phyloP scores from a whole-genome alignment of 2,329 filamentous ascomycete species.

The Juglanconis juglandina region DNA sequence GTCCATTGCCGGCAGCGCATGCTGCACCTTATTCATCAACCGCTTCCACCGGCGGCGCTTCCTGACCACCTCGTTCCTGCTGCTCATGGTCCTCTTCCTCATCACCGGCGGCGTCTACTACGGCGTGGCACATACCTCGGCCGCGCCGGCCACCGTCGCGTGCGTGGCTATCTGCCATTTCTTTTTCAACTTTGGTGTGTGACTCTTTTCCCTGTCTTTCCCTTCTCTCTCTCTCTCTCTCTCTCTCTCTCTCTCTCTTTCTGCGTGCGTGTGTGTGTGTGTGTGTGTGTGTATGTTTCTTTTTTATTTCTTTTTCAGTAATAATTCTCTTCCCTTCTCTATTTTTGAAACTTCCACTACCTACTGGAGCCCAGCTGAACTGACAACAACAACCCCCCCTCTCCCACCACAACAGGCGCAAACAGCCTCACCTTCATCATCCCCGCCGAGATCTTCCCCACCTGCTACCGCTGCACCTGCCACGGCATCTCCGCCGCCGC shows the following conservation, averaged over 20 bases:
- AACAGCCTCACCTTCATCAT: constrained; percentile 64
- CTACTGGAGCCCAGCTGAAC: too few relatives aligned
- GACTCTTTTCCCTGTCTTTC: too few relatives aligned
- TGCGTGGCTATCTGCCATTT: constrained; percentile 53
- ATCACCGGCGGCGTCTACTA: constrained; percentile 47
- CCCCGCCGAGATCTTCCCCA: constrained; percentile 63
- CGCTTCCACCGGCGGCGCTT: constrained; percentile 45
- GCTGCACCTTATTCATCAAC: constrained; percentile 47
- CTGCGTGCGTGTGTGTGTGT: too few relatives aligned
- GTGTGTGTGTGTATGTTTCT: too few relatives aligned
- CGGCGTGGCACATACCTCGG: constrained; percentile 38
- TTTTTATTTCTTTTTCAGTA: too few relatives aligned
- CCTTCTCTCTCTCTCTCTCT: too few relatives aligned
- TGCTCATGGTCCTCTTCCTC: constrained; percentile 44
- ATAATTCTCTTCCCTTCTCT: too few relatives aligned
- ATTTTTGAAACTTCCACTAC: too few relatives aligned
- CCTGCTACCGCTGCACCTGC: constrained; percentile 59
- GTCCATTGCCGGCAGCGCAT: constrained; percentile 47
- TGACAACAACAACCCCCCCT: too few relatives aligned
- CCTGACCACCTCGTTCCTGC: constrained; percentile 47
- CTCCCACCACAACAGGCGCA: constrained; percentile 37
- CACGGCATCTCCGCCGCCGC: constrained; percentile 60
- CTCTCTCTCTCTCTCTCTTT: too few relatives aligned
- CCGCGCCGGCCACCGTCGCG: constrained; percentile 44
- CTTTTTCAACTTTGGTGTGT: constrained; percentile 50